Evolutionary conservation across 345 rosid species (phyloP).

Genomic region (Ceriops zippeliana): DNA sequence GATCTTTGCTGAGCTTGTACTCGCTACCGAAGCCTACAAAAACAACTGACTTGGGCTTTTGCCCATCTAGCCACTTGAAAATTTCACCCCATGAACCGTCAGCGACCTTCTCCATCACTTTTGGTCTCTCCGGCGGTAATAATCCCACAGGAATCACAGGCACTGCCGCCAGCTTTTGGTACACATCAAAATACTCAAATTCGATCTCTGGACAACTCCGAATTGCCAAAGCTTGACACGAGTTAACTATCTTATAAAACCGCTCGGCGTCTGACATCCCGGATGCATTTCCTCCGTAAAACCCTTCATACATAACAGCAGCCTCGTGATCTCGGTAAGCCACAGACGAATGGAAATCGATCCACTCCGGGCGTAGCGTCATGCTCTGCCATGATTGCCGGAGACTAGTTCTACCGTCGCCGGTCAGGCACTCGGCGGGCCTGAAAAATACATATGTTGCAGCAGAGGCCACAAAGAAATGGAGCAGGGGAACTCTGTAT

Average conservation of each 20-base stretch:
- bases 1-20: slow-evolving; percentile 22
- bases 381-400: slow-evolving; percentile 15
- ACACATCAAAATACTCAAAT: slow-evolving; percentile 16
- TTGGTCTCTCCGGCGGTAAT: slow-evolving; percentile 13
- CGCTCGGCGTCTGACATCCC: slow-evolving; percentile 17
- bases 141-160: slow-evolving; percentile 29
- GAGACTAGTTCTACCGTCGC: not conserved
- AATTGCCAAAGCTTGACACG: slow-evolving; percentile 10
- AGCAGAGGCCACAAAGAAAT: slow-evolving; percentile 22
- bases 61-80: slow-evolving; percentile 29
- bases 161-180: not conserved
- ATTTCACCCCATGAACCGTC: slow-evolving; percentile 9
- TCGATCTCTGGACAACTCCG: slow-evolving; percentile 29
- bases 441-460: not conserved
- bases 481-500: slow-evolving; percentile 10
- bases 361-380: slow-evolving; percentile 18
- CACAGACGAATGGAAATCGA: slow-evolving; percentile 19
- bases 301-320: not conserved
- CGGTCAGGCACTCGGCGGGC: slow-evolving; percentile 3
- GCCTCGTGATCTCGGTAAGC: slow-evolving; percentile 17
- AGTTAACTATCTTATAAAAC: not conserved
- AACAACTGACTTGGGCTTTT: slow-evolving; percentile 25
- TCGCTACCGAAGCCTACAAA: slow-evolving; percentile 36
- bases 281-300: slow-evolving; percentile 17
- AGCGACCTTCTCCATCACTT: not conserved